A percentile compares a stretch with the other conserved stretches of the same genome.
These are phyloP conservation scores for Nitzschia sp. DNA, from an alignment of 108 stramenopile genomes.

Conservation along the genomic window DNA sequence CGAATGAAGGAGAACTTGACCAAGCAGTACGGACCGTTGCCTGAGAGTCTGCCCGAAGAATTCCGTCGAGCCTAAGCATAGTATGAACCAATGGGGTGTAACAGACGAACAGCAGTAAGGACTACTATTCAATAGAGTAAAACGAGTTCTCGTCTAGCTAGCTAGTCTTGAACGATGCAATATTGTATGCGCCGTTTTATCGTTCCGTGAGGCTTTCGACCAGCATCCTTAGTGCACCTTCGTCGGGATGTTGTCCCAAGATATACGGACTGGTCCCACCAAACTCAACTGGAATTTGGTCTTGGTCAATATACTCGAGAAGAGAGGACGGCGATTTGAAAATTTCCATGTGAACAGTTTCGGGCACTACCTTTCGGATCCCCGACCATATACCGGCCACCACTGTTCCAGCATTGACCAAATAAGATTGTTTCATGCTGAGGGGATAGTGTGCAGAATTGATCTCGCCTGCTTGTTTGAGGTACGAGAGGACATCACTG, in stretches of 20 bases:
- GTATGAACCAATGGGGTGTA: neutral
- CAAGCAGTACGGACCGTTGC: constrained; percentile 72
- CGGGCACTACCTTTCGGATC: constrained; percentile 45
- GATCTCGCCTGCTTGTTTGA: constrained; percentile 51
- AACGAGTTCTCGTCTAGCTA: too few species aligned
- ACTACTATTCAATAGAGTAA: too few species aligned
- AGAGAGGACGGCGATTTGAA: constrained; percentile 40
- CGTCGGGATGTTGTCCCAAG: constrained; percentile 57
- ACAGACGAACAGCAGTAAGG: too few species aligned
- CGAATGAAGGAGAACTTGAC: constrained; percentile 94
- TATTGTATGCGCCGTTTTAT: too few species aligned
- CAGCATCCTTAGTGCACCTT: constrained; percentile 7
- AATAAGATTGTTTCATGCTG: constrained; percentile 36
- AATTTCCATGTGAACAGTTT: constrained; percentile 50
- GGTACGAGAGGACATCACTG: constrained; percentile 53
- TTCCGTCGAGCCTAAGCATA: constrained; percentile 22
- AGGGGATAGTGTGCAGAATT: constrained; percentile 56
- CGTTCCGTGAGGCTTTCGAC: neutral
- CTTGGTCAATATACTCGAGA: constrained; percentile 55
- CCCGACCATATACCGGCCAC: constrained; percentile 41
- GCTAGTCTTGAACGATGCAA: too few species aligned
- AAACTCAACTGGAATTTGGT: constrained; percentile 55
- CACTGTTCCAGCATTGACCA: constrained; percentile 51
- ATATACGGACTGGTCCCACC: constrained; percentile 49
- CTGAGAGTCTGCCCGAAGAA: constrained; percentile 64